A percentile compares a stretch with the other conserved stretches of the same genome.
Conservation (phyloP, 2,329 filamentous ascomycete species). For the Plectosphaerella cucumerina region DNA sequence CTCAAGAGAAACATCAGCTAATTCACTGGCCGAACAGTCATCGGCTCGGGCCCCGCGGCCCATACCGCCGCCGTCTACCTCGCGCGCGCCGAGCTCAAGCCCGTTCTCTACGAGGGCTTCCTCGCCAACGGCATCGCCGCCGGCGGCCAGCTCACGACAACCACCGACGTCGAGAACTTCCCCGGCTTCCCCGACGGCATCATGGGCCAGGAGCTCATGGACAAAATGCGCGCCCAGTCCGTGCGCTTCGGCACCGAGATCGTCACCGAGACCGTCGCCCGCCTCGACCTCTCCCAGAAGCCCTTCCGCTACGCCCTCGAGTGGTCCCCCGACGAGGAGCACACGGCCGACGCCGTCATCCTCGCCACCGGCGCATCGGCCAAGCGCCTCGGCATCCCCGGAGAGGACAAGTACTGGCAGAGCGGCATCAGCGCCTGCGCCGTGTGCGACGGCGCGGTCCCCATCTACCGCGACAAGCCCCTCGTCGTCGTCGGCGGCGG, state of each 20-base stretch:
- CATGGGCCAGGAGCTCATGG: constrained; percentile 87
- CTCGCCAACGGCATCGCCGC: constrained; percentile 95
- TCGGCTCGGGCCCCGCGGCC: constrained; percentile 93
- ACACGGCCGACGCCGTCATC: constrained; percentile 90
- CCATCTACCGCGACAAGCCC: constrained; percentile 95
- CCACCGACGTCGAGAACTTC: constrained; percentile 97
- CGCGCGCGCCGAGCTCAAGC: constrained; percentile 88
- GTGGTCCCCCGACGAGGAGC: constrained; percentile 74
- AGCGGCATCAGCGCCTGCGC: constrained; percentile 94
- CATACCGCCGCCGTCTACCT: constrained; percentile 98
- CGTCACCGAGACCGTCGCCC: constrained; percentile 86
- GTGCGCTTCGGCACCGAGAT: constrained; percentile 89
- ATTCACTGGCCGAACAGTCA: constrained; percentile 41
- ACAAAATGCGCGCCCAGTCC: constrained; percentile 89
- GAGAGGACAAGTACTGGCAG: constrained; percentile 96
- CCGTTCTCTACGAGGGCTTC: constrained; percentile 96
- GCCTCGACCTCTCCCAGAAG: constrained; percentile 75
- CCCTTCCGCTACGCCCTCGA: constrained; percentile 96
- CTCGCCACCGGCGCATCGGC: constrained; percentile 95
- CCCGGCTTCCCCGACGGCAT: constrained; percentile 90
- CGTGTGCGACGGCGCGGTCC: constrained; percentile 93
- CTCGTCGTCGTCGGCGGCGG: constrained; percentile 94
- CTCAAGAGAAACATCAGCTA: background rate
- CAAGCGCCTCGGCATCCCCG: constrained; percentile 72
- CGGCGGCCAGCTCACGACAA: constrained; percentile 95